These are phyloP conservation scores for Cairneyella variabilis DNA, from an alignment of 495 filamentous ascomycete genomes.

Conservation along the genomic window DNA sequence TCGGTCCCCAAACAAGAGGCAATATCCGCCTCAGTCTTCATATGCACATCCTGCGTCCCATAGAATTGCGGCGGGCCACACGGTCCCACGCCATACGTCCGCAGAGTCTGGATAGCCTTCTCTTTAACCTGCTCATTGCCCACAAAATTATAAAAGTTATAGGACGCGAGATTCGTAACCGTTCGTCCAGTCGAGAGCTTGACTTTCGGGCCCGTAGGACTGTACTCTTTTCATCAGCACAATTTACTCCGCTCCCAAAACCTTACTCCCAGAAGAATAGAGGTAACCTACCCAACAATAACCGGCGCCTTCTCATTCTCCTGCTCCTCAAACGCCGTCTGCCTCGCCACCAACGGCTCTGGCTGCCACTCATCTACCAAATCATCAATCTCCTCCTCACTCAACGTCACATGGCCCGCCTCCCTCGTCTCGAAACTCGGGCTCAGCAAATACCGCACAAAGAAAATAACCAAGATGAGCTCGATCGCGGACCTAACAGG, in stretches of 20 bases:
- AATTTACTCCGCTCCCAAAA: too few species aligned
- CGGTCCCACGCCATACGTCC: slow-evolving; percentile 92
- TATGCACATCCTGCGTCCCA: slow-evolving; percentile 96
- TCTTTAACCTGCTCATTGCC: slow-evolving; percentile 89
- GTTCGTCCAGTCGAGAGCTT: slow-evolving; percentile 87
- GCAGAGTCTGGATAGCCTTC: slow-evolving; percentile 87
- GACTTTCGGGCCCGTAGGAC: slow-evolving; percentile 82
- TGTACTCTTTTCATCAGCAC: slow-evolving; percentile 31
- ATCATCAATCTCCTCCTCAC: slow-evolving; percentile 96
- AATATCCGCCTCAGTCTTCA: slow-evolving; percentile 94
- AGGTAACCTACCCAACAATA: slow-evolving; percentile 69
- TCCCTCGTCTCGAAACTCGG: slow-evolving; percentile 87
- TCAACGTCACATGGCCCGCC: slow-evolving; percentile 79
- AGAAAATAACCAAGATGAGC: slow-evolving; percentile 91
- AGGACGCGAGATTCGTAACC: slow-evolving; percentile 86
- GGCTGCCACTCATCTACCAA: slow-evolving; percentile 96
- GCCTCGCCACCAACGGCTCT: slow-evolving; percentile 77
- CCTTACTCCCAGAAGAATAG: not conserved
- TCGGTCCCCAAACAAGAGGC: slow-evolving; percentile 81
- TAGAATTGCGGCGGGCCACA: slow-evolving; percentile 98
- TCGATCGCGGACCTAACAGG: slow-evolving; percentile 91
- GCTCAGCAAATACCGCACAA: slow-evolving; percentile 85
- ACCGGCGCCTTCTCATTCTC: slow-evolving; percentile 84
- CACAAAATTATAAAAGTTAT: slow-evolving; percentile 96
- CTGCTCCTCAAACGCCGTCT: slow-evolving; percentile 67